These are phyloP conservation scores for Lactarius akahatsu DNA, from an alignment of 768 basidiomycete species.

Conservation along the genomic window DNA sequence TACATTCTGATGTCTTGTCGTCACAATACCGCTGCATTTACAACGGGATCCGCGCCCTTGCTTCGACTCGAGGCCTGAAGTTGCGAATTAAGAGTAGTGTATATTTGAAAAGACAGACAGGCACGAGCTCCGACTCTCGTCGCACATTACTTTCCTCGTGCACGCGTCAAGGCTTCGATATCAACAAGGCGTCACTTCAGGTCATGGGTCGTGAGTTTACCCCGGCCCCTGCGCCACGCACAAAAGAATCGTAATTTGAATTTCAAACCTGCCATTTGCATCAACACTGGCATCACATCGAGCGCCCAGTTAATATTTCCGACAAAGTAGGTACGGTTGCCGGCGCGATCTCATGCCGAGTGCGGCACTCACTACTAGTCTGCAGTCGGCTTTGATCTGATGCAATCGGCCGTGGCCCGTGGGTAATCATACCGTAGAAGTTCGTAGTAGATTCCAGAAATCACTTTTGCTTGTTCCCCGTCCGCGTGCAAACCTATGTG, in stretches of 20 bases:
- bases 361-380: not conserved
- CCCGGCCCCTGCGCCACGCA: not conserved
- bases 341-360: not conserved
- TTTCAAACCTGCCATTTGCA: not conserved
- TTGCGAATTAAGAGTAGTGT: not conserved
- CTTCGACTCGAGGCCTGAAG: not conserved
- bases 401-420: not conserved
- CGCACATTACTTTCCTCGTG: not conserved
- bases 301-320: not conserved
- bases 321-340: not conserved
- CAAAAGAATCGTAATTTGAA: not conserved
- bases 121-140: not conserved
- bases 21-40: not conserved
- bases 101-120: not conserved
- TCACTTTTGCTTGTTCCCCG: not conserved
- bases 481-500: conserved; percentile 19
- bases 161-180: not conserved
- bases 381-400: not conserved
- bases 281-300: not conserved
- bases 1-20: not conserved
- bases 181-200: not conserved
- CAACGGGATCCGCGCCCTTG: not conserved
- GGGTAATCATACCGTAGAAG: not conserved
- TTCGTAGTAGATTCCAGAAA: not conserved
- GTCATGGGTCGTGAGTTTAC: not conserved